These are phyloP conservation scores for Saprolegnia parasitica DNA, from an alignment of 352 stramenopile genomes.

Conservation along the genomic window DNA sequence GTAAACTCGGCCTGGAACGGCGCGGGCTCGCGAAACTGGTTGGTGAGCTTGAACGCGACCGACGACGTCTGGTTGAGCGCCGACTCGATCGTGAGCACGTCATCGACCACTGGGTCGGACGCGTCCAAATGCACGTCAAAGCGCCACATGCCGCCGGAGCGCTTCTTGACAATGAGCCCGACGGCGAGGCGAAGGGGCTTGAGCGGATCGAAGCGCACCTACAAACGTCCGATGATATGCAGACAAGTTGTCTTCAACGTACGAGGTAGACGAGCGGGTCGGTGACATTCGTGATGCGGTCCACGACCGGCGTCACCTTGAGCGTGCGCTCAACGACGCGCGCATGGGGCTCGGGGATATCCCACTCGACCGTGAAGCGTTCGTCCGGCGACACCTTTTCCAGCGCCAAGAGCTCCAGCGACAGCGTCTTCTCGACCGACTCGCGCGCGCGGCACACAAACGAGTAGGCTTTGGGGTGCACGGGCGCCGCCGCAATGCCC, in stretches of 20 bases:
- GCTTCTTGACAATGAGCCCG: slow-evolving; percentile 63
- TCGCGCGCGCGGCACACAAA: slow-evolving; percentile 67
- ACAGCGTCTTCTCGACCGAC: slow-evolving; percentile 52
- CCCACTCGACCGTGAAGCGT: slow-evolving; percentile 52
- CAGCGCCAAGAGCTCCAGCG: slow-evolving; percentile 54
- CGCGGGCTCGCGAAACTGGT: slow-evolving; percentile 72
- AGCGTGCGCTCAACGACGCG: slow-evolving; percentile 52
- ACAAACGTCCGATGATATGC: slow-evolving; percentile 32
- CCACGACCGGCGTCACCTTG: slow-evolving; percentile 35
- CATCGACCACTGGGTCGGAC: slow-evolving; percentile 75
- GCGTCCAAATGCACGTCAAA: slow-evolving; percentile 84
- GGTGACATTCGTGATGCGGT: slow-evolving; percentile 17
- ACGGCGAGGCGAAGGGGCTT: slow-evolving; percentile 74
- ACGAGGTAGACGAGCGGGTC: slow-evolving; percentile 21
- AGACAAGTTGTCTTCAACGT: neutral
- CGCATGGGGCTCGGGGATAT: slow-evolving; percentile 44
- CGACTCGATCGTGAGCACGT: slow-evolving; percentile 84
- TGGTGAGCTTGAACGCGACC: slow-evolving; percentile 82
- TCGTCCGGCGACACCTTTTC: slow-evolving; percentile 46
- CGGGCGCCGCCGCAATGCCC: slow-evolving; percentile 60
- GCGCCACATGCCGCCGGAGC: slow-evolving; percentile 74
- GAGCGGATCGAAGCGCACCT: slow-evolving; percentile 80
- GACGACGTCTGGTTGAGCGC: slow-evolving; percentile 78
- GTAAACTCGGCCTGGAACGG: slow-evolving; percentile 86
- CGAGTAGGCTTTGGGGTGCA: slow-evolving; percentile 52